A percentile compares a stretch with the other conserved stretches of the same genome.
phyloP scores from a whole-genome alignment of 2,329 filamentous ascomycete genomes.

The Thelonectria rubi region DNA sequence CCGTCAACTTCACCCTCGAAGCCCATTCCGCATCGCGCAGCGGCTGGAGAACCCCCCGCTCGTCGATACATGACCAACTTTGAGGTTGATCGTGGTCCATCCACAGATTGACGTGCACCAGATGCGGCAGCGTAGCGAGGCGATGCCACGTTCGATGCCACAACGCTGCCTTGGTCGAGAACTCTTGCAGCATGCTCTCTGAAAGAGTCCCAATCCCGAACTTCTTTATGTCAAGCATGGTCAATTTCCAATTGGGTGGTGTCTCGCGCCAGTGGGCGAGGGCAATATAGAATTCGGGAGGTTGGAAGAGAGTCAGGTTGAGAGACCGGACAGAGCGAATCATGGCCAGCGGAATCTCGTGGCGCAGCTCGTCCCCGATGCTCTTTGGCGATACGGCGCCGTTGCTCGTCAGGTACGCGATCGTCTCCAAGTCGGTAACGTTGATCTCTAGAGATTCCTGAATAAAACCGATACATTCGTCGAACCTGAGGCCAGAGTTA shows the following conservation, averaged over 20 bases:
- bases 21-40: conserved; percentile 3
- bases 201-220: not conserved
- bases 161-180: not conserved
- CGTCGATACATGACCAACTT: conserved; percentile 6
- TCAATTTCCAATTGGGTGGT: not conserved
- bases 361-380: not conserved
- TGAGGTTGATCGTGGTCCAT: conserved; percentile 19
- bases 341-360: conserved; percentile 9
- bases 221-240: not conserved
- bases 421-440: conserved; percentile 13
- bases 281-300: conserved; percentile 12
- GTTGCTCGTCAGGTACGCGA: conserved; percentile 1
- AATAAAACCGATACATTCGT: conserved; percentile 15
- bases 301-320: conserved; percentile 10
- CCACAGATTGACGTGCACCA: conserved; percentile 13
- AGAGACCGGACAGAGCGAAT: conserved; percentile 9
- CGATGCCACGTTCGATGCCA: conserved; percentile 5
- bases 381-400: not conserved
- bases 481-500: conserved; percentile 5
- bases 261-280: conserved; percentile 2
- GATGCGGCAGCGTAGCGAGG: conserved; percentile 8
- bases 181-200: not conserved
- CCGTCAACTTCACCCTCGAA: conserved; percentile 4
- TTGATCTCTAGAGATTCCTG: conserved; percentile 11
- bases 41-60: conserved; percentile 2